Base-by-base conservation (phyloP, 2,329 filamentous ascomycete genomes). In the Alternaria triticina region DNA sequence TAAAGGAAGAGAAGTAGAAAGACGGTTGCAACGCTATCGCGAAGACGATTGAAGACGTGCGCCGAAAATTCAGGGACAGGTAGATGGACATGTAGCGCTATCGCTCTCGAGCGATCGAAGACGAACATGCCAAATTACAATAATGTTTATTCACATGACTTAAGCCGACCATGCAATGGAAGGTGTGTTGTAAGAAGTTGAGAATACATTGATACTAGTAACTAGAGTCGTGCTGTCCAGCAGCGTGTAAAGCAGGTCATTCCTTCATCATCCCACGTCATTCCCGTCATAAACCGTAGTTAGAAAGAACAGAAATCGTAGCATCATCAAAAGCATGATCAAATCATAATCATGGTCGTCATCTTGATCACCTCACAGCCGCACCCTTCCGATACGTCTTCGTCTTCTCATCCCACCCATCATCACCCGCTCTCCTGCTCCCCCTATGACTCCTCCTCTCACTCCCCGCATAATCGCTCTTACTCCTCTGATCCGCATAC, bases 311-410 rank as follows among this genome's bases (percentile, higher is more conserved):
- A 20, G 17, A 15, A 15, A 10, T 33, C 49, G 20, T 51, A 15
- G 23, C 10, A 8, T 36, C 49, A 17, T 36, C 11, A 15, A 52
- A 6, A 25, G 40, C 17, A n/a, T 47, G 13, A 13, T 13, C 0
- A 10, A 45, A 27, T 20, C 17, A 15, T n/a, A 36, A 36, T 36
- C 33, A 36, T 36, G 33, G n/a, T 33, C 40, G 36, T 55, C 12
- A 15, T 44, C 44, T 12, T 22, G 15, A 43, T 45, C 30, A 33
- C 22, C 88, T 87, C 86, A 85, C 84, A 85, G 83, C 88, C 87
- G 56, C 59, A 15, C 75, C 75, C 49, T 89, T 90, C 89, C 89
- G 87, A 63, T 64, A 75, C 44, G 71, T 74, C 45, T 55, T 65
- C 56, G 57, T 74, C 50, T 73, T 70, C 81, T 70, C 83, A 80